Conservation (phyloP, 75 land plant genomes). For the Pinus albicaulis region DNA sequence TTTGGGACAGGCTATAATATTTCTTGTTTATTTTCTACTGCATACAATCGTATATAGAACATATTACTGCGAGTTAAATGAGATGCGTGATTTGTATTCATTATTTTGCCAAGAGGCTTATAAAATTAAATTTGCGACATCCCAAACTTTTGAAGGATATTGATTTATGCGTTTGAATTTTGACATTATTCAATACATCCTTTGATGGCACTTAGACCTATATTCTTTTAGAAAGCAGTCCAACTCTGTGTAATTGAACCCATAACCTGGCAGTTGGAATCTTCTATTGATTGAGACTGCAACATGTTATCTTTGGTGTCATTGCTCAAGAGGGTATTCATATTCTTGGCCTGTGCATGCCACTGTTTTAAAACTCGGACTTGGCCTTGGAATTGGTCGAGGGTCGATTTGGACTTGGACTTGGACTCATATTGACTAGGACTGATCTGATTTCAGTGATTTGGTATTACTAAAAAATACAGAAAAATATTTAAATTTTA, state of each 20-base stretch:
- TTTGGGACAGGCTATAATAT: neutral
- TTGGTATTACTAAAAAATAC: no score
- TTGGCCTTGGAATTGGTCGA: no score
- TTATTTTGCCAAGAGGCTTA: neutral
- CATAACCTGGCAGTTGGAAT: neutral
- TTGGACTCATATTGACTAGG: no score
- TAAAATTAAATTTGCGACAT: neutral
- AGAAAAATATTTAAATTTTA: no score
- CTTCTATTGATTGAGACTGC: neutral
- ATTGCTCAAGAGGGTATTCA: neutral
- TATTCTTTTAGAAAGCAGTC: neutral
- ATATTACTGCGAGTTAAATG: neutral
- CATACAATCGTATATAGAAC: neutral
- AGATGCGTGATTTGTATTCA: neutral
- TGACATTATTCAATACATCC: no score
- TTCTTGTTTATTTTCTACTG: neutral
- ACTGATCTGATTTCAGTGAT: no score
- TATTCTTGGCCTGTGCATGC: neutral
- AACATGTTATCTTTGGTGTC: neutral
- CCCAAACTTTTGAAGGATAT: neutral
- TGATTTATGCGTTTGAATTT: no score
- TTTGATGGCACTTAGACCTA: neutral
- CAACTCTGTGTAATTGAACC: neutral
- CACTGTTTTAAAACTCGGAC: no score
- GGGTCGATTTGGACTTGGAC: no score